Evolutionary conservation across 2,329 filamentous ascomycete genomes (phyloP), one percentile per base, ranked within the genome.

Genomic region (Diaporthe aspalathi): DNA sequence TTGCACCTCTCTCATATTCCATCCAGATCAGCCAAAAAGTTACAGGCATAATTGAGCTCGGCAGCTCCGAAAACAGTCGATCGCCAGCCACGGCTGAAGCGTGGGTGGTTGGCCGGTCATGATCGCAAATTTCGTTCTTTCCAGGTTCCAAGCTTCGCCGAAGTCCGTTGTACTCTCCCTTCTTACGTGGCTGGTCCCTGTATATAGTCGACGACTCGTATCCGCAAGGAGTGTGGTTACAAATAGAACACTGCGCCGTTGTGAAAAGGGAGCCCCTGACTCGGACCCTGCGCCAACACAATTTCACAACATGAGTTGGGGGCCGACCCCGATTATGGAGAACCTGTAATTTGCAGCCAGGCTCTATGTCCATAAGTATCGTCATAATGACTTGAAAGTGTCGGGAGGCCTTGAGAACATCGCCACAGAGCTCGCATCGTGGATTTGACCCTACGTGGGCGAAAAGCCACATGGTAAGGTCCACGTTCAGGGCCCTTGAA

Each of bases 121-220:
- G 11, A 50, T 49, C 27, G 8, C 60, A 65, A 65, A 65, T 65
- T 65, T 65, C 60, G n/a, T 38, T 8, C 12, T 38, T n/a, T 38
- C 60, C 45, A 50, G 60, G 43, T 65, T 65, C 60, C 60, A 65
- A 50, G 60, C 45, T 49, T 65, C 60, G 60, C 60, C n/a, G 45
- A 65, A 50, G 60, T 65, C 60, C 60, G 60, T 50, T 65, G n/a
- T 16, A 9, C 12, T 50, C 60, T 38, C n/a, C 16, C n/a, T 65
- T 49, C 40, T 38, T 65, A 50, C 2, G n/a, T 29, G 9, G 45
- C 60, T 65, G 60, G 29, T 50, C 60, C 60, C 45, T 65, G 60
- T 65, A 50, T 49, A 35, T 35, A 50, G 3, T 6, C 38, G 56
- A 38, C 60, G 45, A 38, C 45, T 65, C 60, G 60, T 65, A 65